Percentiles rank a stretch among this genome's conserved stretches.
These are phyloP conservation scores for Cyberlindnera xylosilytica DNA, from an alignment of 805 yeast species.

Conservation along the genomic window DNA sequence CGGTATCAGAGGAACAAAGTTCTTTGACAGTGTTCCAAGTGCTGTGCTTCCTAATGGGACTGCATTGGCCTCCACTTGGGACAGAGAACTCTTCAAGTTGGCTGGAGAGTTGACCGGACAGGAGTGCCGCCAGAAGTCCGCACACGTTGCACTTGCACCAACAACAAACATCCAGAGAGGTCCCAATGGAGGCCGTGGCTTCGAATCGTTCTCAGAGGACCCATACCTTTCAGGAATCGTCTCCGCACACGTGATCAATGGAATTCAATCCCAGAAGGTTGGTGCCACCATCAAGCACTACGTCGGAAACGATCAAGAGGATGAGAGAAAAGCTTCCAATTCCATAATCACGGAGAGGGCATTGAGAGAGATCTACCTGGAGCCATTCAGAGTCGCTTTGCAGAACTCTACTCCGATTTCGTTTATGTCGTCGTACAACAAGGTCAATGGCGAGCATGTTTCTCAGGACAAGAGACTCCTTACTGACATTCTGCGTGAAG, in stretches of 20 bases:
- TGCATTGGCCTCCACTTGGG: conserved; percentile 53
- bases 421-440: conserved; percentile 61
- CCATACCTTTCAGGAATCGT: conserved; percentile 45
- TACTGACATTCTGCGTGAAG: conserved; percentile 44
- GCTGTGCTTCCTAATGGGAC: conserved; percentile 60
- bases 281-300: conserved; percentile 59
- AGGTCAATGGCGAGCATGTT: conserved; percentile 57
- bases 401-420: conserved; percentile 48
- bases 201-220: conserved; percentile 61
- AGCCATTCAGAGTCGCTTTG: conserved; percentile 59
- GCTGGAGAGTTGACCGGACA: conserved; percentile 51
- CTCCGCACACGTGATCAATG: conserved; percentile 46
- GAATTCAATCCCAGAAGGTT: conserved; percentile 49
- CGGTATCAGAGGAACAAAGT: conserved; percentile 58
- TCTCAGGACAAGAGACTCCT: conserved; percentile 43
- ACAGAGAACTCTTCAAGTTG: conserved; percentile 41
- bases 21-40: conserved; percentile 48
- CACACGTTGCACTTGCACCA: conserved; percentile 47
- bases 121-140: conserved; percentile 53
- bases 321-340: conserved; percentile 46
- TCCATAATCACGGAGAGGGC: conserved; percentile 55
- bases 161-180: conserved; percentile 50
- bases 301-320: conserved; percentile 62
- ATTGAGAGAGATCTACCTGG: conserved; percentile 57
- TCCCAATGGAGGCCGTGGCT: conserved; percentile 62